phyloP scores from a whole-genome alignment of 768 basidiomycete species.

The Termitomyces sp. region DNA sequence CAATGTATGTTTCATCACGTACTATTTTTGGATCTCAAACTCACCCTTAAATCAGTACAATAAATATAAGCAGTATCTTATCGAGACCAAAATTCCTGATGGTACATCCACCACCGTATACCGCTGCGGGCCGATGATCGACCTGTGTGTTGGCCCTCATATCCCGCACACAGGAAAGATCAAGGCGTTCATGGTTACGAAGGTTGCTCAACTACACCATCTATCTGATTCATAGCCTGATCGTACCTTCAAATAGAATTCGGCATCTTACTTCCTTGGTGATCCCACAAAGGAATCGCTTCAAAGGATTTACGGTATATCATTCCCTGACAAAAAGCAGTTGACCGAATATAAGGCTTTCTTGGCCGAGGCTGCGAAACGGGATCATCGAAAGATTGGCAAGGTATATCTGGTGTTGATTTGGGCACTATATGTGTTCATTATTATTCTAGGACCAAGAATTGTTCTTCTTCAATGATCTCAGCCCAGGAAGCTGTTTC shows the following conservation, averaged over 20 bases:
- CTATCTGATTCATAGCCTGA: neutral
- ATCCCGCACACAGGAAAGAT: slow-evolving; percentile 97
- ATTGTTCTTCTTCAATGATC: slow-evolving; percentile 96
- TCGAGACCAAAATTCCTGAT: slow-evolving; percentile 93
- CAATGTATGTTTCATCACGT: slow-evolving; percentile 47
- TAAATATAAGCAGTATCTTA: slow-evolving; percentile 96
- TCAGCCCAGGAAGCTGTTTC: slow-evolving; percentile 93
- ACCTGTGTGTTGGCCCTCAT: slow-evolving; percentile 95
- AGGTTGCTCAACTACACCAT: slow-evolving; percentile 43
- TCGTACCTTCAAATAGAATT: slow-evolving; percentile 56
- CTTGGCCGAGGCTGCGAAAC: slow-evolving; percentile 95
- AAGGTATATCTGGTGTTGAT: slow-evolving; percentile 40
- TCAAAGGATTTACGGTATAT: slow-evolving; percentile 96
- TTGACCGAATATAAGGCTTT: slow-evolving; percentile 92
- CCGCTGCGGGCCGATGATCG: slow-evolving; percentile 97
- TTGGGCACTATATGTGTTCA: slow-evolving; percentile 3
- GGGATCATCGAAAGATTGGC: slow-evolving; percentile 95
- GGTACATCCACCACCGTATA: slow-evolving; percentile 97
- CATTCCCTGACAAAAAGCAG: slow-evolving; percentile 98
- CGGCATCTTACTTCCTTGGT: slow-evolving; percentile 96
- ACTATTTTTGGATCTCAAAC: neutral
- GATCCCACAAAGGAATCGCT: slow-evolving; percentile 90
- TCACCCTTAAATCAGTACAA: slow-evolving; percentile 69
- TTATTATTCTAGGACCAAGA: slow-evolving; percentile 75
- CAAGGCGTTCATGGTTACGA: slow-evolving; percentile 96